phyloP scores from a whole-genome alignment of 2,329 filamentous ascomycete species.

The Amauroascus verrucosus region DNA sequence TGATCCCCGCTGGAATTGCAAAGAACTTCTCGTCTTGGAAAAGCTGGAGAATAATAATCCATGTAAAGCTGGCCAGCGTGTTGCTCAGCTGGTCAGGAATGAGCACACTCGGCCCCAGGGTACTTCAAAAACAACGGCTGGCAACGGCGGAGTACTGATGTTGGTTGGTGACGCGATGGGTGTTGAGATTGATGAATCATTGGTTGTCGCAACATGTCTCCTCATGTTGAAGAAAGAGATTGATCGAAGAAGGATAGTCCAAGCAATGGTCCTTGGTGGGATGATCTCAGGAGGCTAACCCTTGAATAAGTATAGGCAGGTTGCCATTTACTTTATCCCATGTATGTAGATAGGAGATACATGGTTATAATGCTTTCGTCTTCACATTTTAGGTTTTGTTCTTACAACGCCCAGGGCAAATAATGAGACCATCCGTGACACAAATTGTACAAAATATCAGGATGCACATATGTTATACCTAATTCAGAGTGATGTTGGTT shows the following conservation, averaged over 20 bases:
- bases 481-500: too few species aligned
- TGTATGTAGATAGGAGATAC: too few species aligned
- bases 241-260: constrained; percentile 46
- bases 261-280: constrained; percentile 34
- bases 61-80: constrained; percentile 12
- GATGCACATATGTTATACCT: too few species aligned
- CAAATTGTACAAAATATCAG: too few species aligned
- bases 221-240: constrained; percentile 57
- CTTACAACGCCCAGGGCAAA: too few species aligned
- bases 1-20: constrained; percentile 24
- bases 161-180: constrained; percentile 32
- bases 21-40: constrained; percentile 23
- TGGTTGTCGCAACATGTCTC: constrained; percentile 48
- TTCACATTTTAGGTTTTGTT: too few species aligned
- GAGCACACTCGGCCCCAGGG: constrained; percentile 33
- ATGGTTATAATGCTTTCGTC: too few species aligned
- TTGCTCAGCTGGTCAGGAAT: constrained; percentile 35
- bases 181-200: constrained; percentile 33
- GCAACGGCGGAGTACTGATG: constrained; percentile 41
- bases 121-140: constrained; percentile 29
- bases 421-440: too few species aligned
- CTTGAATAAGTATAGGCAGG: too few species aligned
- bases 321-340: too few species aligned
- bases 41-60: constrained; percentile 11
- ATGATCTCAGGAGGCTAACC: neutral